phyloP scores from a whole-genome alignment of 169 alveolate species.

The Plasmodium chabaudi region DNA sequence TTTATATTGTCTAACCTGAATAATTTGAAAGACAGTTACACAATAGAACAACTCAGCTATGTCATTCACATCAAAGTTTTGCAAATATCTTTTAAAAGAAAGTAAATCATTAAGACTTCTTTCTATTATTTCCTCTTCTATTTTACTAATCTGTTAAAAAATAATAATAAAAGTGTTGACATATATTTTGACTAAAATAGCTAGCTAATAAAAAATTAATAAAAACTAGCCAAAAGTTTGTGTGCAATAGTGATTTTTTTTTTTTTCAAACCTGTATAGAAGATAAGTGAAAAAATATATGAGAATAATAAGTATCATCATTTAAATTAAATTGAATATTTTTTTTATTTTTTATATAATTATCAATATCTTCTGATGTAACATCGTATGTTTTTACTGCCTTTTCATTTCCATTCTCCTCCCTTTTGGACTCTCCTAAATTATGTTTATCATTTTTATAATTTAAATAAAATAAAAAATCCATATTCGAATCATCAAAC shows the following conservation, averaged over 20 bases:
- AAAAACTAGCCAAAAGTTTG: too few relatives aligned
- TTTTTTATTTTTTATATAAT: constrained; percentile 9
- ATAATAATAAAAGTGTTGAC: background rate
- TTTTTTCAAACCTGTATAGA: constrained; percentile 22
- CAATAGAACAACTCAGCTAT: constrained; percentile 45
- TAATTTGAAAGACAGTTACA: constrained; percentile 30
- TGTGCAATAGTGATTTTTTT: background rate
- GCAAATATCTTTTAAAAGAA: constrained; percentile 4
- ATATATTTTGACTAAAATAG: background rate
- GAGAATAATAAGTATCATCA: constrained; percentile 49
- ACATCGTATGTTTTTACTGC: background rate
- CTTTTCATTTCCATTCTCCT: background rate
- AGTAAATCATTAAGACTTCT: constrained; percentile 5
- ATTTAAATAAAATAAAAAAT: constrained; percentile 32
- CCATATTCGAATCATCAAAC: constrained; percentile 33
- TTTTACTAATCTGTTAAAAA: constrained; percentile 11
- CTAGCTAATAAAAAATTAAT: background rate
- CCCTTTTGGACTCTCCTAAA: background rate
- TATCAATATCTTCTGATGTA: constrained; percentile 29
- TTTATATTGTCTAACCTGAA: constrained; percentile 18
- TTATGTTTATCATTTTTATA: background rate
- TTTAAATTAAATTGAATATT: constrained; percentile 29
- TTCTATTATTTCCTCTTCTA: constrained; percentile 32
- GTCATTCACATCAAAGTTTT: constrained; percentile 31
- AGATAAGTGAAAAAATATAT: constrained; percentile 30